These are phyloP conservation scores for Sutorius australiensis DNA, from an alignment of 768 basidiomycete species.

Conservation along the genomic window DNA sequence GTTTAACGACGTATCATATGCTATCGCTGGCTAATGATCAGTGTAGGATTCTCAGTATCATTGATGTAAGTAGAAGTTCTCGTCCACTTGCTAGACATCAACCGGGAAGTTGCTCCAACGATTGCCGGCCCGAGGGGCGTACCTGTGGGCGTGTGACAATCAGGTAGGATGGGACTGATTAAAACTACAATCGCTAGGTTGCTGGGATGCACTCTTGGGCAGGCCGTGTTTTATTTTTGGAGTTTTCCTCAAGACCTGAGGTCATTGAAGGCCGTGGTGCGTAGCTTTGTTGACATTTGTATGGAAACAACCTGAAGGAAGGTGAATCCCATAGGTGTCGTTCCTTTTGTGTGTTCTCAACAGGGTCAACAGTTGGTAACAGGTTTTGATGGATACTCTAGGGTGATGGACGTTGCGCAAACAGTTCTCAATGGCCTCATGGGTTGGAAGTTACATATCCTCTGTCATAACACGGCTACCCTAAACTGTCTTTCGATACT, in stretches of 20 bases:
- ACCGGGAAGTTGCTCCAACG: background rate
- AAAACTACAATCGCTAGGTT: background rate
- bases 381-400: background rate
- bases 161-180: background rate
- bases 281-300: background rate
- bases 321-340: background rate
- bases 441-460: background rate
- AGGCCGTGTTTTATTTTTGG: slow-evolving; percentile 7
- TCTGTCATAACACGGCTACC: background rate
- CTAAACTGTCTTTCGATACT: background rate
- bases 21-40: background rate
- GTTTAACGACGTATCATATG: background rate
- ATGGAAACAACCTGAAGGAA: background rate
- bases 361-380: background rate
- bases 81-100: background rate
- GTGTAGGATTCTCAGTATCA: slow-evolving; percentile 3
- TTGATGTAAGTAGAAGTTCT: background rate
- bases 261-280: slow-evolving; percentile 7
- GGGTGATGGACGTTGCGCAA: background rate
- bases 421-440: background rate
- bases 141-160: background rate
- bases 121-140: background rate
- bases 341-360: slow-evolving; percentile 1
- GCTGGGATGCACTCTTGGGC: slow-evolving; percentile 12
- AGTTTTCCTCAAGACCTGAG: slow-evolving; percentile 7